Conservation (phyloP, 306 rosid genomes). For the Prunus mume region DNA sequence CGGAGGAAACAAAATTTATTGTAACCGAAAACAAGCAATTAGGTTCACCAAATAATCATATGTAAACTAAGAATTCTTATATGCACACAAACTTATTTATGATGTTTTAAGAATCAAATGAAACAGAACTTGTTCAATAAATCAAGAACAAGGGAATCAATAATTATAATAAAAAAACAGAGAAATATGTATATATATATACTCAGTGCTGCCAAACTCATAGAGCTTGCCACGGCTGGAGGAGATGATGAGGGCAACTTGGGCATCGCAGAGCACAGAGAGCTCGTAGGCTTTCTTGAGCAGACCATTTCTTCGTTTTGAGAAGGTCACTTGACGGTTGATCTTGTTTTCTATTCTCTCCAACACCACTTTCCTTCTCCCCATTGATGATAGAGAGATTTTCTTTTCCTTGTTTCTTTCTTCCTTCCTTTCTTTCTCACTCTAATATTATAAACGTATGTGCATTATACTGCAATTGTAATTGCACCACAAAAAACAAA, state of each 20-base stretch:
- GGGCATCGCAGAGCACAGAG: slow-evolving; percentile 78
- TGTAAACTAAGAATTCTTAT: neutral
- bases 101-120: neutral
- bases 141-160: neutral
- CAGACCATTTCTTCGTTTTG: slow-evolving; percentile 74
- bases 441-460: too few species aligned
- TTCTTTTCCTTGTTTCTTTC: neutral
- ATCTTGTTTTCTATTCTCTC: slow-evolving; percentile 90
- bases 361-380: slow-evolving; percentile 77
- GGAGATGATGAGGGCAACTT: slow-evolving; percentile 70
- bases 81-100: neutral
- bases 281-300: slow-evolving; percentile 85
- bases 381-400: slow-evolving; percentile 24
- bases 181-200: neutral
- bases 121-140: neutral
- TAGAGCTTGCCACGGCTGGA: slow-evolving; percentile 79
- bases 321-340: slow-evolving; percentile 77
- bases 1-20: neutral
- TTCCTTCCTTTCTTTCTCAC: neutral
- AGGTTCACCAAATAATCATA: neutral
- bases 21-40: neutral
- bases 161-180: neutral
- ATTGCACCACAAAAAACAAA: neutral
- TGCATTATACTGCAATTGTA: neutral
- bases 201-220: slow-evolving; percentile 72